These are phyloP conservation scores for Epichloe festucae DNA, from an alignment of 2,329 filamentous ascomycete genomes.

Conservation along the genomic window DNA sequence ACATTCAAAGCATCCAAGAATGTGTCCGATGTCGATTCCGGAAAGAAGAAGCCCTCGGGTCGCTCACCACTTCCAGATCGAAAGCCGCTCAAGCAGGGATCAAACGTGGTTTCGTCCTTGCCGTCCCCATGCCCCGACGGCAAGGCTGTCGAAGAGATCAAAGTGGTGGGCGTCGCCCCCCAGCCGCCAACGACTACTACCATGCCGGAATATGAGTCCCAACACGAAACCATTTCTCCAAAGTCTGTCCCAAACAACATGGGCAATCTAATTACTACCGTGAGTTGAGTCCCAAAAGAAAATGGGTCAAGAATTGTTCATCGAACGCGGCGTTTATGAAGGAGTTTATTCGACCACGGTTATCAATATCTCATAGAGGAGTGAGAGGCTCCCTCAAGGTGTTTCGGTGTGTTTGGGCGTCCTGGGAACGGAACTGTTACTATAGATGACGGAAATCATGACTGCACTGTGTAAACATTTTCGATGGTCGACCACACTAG, in stretches of 20 bases:
- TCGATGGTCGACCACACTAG: not conserved
- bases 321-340: not conserved
- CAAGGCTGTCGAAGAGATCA: not conserved
- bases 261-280: constrained; percentile 25
- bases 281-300: not conserved
- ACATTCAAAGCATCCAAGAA: constrained; percentile 33
- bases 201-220: not conserved
- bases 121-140: not conserved
- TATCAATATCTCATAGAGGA: not conserved
- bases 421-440: too few species aligned
- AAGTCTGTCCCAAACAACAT: constrained; percentile 28
- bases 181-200: constrained; percentile 11
- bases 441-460: not conserved
- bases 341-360: not conserved
- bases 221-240: constrained; percentile 29
- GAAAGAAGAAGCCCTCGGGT: constrained; percentile 11
- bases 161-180: constrained; percentile 5
- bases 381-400: not conserved
- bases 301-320: not conserved
- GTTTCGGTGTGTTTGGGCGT: not conserved
- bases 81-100: not conserved
- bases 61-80: constrained; percentile 4
- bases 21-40: constrained; percentile 11
- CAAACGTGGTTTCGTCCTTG: not conserved
- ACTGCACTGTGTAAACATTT: not conserved